These are phyloP conservation scores for Lipomyces sp. DNA, from an alignment of 805 yeast genomes.

Conservation along the genomic window DNA sequence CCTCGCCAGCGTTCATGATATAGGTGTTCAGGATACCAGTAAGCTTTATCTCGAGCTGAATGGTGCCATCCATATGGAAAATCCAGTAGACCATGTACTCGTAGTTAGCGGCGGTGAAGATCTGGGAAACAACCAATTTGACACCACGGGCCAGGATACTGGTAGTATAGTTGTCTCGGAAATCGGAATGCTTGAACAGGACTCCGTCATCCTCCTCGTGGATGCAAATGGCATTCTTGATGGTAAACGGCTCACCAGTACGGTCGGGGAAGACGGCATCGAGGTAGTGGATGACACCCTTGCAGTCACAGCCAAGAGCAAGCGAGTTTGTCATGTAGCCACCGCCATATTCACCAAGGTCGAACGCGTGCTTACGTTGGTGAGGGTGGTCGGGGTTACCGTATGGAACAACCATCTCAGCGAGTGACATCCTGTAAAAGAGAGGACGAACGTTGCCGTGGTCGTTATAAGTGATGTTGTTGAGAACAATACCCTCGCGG, in stretches of 20 bases:
- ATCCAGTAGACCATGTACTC: conserved; percentile 86
- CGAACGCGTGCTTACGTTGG: conserved; percentile 84
- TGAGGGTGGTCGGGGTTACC: conserved; percentile 81
- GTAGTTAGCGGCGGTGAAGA: conserved; percentile 85
- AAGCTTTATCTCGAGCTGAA: conserved; percentile 75
- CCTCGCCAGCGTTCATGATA: conserved; percentile 66
- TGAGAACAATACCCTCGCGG: conserved; percentile 81
- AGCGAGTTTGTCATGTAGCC: conserved; percentile 84
- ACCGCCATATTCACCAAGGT: conserved; percentile 87
- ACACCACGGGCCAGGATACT: conserved; percentile 77
- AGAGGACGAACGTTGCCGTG: conserved; percentile 69
- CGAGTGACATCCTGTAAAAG: conserved; percentile 76
- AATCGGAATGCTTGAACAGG: conserved; percentile 80
- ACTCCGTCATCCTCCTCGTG: conserved; percentile 87
- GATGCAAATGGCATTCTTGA: conserved; percentile 79
- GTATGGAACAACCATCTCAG: conserved; percentile 86
- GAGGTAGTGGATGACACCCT: conserved; percentile 81
- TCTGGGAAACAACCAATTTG: conserved; percentile 73
- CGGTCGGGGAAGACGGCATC: conserved; percentile 77
- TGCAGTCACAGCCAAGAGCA: conserved; percentile 81
- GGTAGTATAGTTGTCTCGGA: conserved; percentile 77
- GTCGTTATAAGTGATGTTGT: conserved; percentile 74
- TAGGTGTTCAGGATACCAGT: conserved; percentile 84
- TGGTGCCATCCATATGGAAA: conserved; percentile 82
- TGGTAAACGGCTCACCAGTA: conserved; percentile 69